Evolutionary conservation across 1,284 basidiomycete genomes (phyloP), one percentile per base, ranked within the genome.

Genomic region (Cerrena zonata): DNA sequence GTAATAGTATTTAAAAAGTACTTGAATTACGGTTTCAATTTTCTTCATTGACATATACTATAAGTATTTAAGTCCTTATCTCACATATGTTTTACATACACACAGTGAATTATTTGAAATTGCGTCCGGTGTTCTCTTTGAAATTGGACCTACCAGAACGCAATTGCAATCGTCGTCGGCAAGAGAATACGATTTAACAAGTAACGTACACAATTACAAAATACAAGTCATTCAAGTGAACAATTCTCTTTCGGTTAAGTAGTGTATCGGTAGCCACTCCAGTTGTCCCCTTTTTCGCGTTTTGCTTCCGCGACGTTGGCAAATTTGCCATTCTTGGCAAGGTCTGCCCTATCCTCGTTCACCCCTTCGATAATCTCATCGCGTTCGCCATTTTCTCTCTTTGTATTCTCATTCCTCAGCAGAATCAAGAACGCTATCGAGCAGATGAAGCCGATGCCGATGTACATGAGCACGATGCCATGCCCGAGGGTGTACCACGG

Each of bases 401-500:
- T 58, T 25, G 61, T 63, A 57, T 79, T 80, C 61, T 78, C 76
- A 34, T 63, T 57, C 49, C 61, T 65, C 25, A 77, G 58, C 5
- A 66, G 57, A 34, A 66, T 27, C 49, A 67, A 62, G 57, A 76
- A 74, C 30, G 68, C 26, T 23, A 60, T 51, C 5, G 76, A 70
- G 54, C 61, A 67, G 57, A 77, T 55, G 53, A 73, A 65, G n/a
- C 73, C 73, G 27, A 79, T 69, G 39, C 62, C 65, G 52, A 79
- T 72, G 65, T 78, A 79, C 48, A 69, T 64, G 41, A 80, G 68
- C 30, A 79, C 64, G 53, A 80, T 72, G 2, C 71, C 70, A 58
- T 80, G 77, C 4, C 77, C 78, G 27, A 78, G 64, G 27, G 63
- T 69, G 61, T 74, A 80, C 69, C 74, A 74, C 7, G 78, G 78